phyloP scores from a whole-genome alignment of 176 grass and related monocot genomes.

The Pontederia paniculata region DNA sequence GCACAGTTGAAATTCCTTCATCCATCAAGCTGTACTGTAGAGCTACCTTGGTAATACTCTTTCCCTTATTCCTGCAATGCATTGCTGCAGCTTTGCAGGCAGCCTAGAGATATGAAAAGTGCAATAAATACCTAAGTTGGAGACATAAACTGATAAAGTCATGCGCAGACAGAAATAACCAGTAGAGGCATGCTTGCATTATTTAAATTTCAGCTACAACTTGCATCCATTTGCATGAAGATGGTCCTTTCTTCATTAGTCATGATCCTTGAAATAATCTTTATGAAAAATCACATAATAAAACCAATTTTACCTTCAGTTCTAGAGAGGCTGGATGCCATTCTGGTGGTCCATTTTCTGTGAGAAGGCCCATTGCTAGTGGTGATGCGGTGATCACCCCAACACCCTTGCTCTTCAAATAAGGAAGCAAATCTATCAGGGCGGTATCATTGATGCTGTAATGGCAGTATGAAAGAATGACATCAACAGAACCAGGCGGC shows the following conservation, averaged over 20 bases:
- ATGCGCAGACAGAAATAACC: background rate
- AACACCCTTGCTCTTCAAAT: constrained; percentile 76
- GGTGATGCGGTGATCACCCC: constrained; percentile 79
- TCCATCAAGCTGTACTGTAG: constrained; percentile 85
- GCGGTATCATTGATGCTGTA: constrained; percentile 64
- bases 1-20: constrained; percentile 59
- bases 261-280: too few species aligned
- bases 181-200: too few species aligned
- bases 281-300: background rate
- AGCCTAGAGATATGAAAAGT: constrained; percentile 30
- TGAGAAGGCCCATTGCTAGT: constrained; percentile 81
- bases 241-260: too few species aligned
- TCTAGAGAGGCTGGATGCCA: constrained; percentile 71
- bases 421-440: constrained; percentile 59
- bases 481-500: constrained; percentile 45
- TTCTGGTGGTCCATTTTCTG: constrained; percentile 56
- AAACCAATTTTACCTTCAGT: constrained; percentile 47
- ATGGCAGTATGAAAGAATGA: constrained; percentile 91
- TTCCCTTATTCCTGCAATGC: constrained; percentile 59
- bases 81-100: constrained; percentile 62
- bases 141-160: background rate
- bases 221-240: too few species aligned
- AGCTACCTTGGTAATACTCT: constrained; percentile 63
- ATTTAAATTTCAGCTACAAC: background rate
- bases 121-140: background rate